Conservation (phyloP, 805 yeast genomes). For the Wickerhamiella shivajii region DNA sequence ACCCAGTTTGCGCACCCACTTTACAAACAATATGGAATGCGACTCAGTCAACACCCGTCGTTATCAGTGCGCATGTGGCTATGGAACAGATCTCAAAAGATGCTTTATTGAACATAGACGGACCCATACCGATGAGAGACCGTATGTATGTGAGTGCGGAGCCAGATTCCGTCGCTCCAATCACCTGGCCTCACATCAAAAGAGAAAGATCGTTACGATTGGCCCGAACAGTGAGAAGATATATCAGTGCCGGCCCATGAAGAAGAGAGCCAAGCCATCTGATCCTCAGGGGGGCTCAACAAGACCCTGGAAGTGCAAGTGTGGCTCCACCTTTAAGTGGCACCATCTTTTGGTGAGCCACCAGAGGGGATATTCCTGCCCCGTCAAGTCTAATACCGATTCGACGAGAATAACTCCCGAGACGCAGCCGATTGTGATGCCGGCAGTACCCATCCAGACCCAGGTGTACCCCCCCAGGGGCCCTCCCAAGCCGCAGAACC, state of each 20-base stretch:
- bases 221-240: slow-evolving; percentile 1
- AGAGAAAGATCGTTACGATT: slow-evolving; percentile 3
- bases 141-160: slow-evolving; percentile 62
- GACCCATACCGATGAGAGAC: slow-evolving; percentile 74
- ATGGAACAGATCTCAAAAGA: slow-evolving; percentile 9
- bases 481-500: too few relatives aligned
- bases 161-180: slow-evolving; percentile 38
- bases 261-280: slow-evolving; percentile 4
- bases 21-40: neutral
- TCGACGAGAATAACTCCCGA: too few relatives aligned
- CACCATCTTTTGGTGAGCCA: slow-evolving; percentile 7
- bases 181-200: slow-evolving; percentile 9
- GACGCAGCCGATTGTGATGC: too few relatives aligned
- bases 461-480: too few relatives aligned
- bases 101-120: slow-evolving; percentile 35
- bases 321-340: slow-evolving; percentile 10
- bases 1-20: too few relatives aligned
- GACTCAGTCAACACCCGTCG: neutral
- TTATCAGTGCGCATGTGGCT: slow-evolving; percentile 9
- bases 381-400: slow-evolving; percentile 3
- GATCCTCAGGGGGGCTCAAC: slow-evolving; percentile 3
- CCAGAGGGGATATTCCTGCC: slow-evolving; percentile 9
- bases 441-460: too few relatives aligned
- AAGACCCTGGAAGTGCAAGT: slow-evolving; percentile 8
- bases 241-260: slow-evolving; percentile 2